Evolutionary conservation across 2,329 filamentous ascomycete species (phyloP).

Genomic region (Stagonosporopsis vannaccii): DNA sequence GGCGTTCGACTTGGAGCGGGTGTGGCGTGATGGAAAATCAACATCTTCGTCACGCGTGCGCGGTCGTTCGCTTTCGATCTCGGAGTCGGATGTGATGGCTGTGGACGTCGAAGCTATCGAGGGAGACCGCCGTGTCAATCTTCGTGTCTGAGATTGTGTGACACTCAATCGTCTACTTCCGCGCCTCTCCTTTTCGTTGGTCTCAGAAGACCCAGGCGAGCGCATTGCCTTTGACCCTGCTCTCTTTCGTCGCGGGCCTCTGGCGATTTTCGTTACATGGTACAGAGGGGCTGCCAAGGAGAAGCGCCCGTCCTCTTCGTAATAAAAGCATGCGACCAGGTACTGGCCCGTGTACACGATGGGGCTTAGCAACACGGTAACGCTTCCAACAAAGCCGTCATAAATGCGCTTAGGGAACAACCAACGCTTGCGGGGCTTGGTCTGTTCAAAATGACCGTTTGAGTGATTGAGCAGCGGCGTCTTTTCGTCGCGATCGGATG

Average conservation of each 20-base stretch:
- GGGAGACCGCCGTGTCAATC: slow-evolving; percentile 47
- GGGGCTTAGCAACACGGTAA: slow-evolving; percentile 80
- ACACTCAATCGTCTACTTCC: slow-evolving; percentile 40
- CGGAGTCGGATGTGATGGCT: slow-evolving; percentile 70
- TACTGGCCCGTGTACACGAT: slow-evolving; percentile 83
- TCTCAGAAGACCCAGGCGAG: slow-evolving; percentile 31
- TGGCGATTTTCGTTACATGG: slow-evolving; percentile 63
- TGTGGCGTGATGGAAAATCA: slow-evolving; percentile 60
- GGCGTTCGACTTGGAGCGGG: slow-evolving; percentile 67
- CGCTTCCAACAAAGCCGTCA: slow-evolving; percentile 74
- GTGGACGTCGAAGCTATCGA: slow-evolving; percentile 64
- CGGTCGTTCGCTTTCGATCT: slow-evolving; percentile 62
- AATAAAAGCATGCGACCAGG: slow-evolving; percentile 82
- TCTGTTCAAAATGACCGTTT: slow-evolving; percentile 42
- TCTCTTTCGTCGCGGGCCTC: slow-evolving; percentile 47
- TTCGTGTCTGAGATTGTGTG: slow-evolving; percentile 36
- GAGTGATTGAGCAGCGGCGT: slow-evolving; percentile 66
- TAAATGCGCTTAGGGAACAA: slow-evolving; percentile 73
- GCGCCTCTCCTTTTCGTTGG: slow-evolving; percentile 40
- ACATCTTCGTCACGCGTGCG: slow-evolving; percentile 40
- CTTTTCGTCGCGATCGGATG: slow-evolving; percentile 66
- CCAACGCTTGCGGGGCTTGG: slow-evolving; percentile 51
- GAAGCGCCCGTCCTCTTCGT: slow-evolving; percentile 80
- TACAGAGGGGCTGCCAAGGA: slow-evolving; percentile 77
- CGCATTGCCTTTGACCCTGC: slow-evolving; percentile 39